Conservation (phyloP, 176 grass and related monocot species). For the Eragrostis nindensis region DNA sequence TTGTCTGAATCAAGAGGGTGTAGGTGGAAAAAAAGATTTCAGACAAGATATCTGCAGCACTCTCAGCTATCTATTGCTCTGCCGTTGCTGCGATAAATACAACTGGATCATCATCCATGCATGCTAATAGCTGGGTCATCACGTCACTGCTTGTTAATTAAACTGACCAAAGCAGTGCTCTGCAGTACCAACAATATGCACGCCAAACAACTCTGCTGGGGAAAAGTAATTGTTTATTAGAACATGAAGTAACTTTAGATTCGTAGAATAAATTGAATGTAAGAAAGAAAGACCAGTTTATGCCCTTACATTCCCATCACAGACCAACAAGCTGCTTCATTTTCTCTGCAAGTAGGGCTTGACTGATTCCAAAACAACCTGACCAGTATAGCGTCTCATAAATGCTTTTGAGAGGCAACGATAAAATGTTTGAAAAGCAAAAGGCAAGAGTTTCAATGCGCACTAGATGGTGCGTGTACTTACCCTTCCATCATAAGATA, state of each 20-base stretch:
- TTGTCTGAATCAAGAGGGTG: conserved; percentile 6
- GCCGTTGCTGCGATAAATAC: no score
- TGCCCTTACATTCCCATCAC: conserved; percentile 34
- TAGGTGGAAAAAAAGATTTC: conserved; percentile 4
- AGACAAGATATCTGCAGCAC: conserved; percentile 23
- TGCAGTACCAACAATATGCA: no score
- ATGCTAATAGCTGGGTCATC: no score
- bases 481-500: conserved; percentile 98
- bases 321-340: conserved; percentile 47
- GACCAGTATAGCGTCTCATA: conserved; percentile 38
- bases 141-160: conserved; percentile 28
- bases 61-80: conserved; percentile 5
- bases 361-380: conserved; percentile 93
- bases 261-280: neutral
- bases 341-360: conserved; percentile 86
- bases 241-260: conserved; percentile 12
- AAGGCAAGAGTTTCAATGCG: conserved; percentile 24
- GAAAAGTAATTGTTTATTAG: conserved; percentile 10
- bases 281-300: neutral
- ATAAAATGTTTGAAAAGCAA: conserved; percentile 23
- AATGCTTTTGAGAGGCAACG: neutral
- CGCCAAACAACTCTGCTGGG: no score
- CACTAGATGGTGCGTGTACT: conserved; percentile 28
- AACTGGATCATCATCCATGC: conserved; percentile 17
- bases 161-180: conserved; percentile 20